Conservation (phyloP, 768 basidiomycete genomes). For the Lentinula edodes region DNA sequence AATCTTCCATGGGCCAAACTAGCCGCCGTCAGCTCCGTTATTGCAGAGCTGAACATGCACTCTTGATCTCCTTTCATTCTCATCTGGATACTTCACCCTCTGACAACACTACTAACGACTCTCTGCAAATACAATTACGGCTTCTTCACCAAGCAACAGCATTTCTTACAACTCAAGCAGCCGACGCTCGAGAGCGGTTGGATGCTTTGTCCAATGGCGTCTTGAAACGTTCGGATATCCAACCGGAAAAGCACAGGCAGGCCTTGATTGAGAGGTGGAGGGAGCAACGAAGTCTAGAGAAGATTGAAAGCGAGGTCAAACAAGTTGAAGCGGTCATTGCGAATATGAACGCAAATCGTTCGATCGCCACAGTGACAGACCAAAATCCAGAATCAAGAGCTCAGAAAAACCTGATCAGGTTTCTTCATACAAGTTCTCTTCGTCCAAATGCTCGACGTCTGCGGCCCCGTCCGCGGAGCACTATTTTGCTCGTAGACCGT, state of each 20-base stretch:
- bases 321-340: background rate
- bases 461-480: background rate
- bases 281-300: background rate
- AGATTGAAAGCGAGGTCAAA: background rate
- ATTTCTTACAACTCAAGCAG: background rate
- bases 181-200: background rate
- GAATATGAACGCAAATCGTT: background rate
- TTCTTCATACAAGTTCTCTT: background rate
- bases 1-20: background rate
- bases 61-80: background rate
- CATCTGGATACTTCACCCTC: background rate
- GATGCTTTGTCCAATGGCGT: background rate
- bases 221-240: background rate
- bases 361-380: background rate
- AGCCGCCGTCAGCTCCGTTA: slow-evolving; percentile 1
- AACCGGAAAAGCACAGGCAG: background rate
- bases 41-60: background rate
- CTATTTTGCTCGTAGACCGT: background rate
- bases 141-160: background rate
- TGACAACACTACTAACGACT: too few relatives aligned
- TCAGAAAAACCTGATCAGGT: background rate
- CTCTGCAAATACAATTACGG: background rate
- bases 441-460: background rate
- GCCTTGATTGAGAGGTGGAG: background rate
- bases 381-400: background rate